Base-by-base conservation (phyloP, 2,329 filamentous ascomycete genomes). In the Aspergillus udagawae region DNA sequence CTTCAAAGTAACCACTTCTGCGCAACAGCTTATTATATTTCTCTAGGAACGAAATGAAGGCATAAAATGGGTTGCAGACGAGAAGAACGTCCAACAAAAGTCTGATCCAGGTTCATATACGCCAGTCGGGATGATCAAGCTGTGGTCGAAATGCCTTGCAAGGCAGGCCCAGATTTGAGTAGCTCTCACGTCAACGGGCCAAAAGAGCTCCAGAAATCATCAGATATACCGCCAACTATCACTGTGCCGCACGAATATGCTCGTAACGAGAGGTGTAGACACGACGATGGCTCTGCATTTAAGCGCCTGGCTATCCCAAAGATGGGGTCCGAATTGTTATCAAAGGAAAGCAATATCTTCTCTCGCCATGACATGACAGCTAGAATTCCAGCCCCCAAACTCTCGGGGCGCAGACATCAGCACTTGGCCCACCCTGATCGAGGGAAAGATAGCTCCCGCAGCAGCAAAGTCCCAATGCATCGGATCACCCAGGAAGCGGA, bases 271-370 rank as follows among this genome's bases (percentile, higher is more conserved):
- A 67, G 64, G 60, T 63, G 61, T 59, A 67, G 65, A 63, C 61
- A 69, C 62, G 62, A 71, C 60, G 65, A 69, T 64, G 63, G 63
- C 56, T 66, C 68, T 71, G 66, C 68, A 68, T 70, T 72, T 73
- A 73, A 74, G 71, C 71, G 71, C 71, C 67, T 66, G 60, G 55
- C 56, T 60, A 65, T 64, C 54, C 63, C 63, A 60, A 65, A 60
- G 54, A 63, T 62, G 56, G 65, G 65, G 64, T 63, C 64, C 60
- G 60, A 56, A 60, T 59, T 61, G 57, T 55, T 55, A 51, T 54
- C 49, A 53, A 51, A 53, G 51, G 49, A 38, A 51, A 55, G 45
- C 49, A 58, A 23, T 52, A 53, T 54, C 52, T 49, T 50, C 47
- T 51, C 20, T 41, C 29, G 49, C 51, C 56, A 63, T 64, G 61